Conservation (phyloP, 2,329 filamentous ascomycete species). For the Biscogniauxia mediterranea region DNA sequence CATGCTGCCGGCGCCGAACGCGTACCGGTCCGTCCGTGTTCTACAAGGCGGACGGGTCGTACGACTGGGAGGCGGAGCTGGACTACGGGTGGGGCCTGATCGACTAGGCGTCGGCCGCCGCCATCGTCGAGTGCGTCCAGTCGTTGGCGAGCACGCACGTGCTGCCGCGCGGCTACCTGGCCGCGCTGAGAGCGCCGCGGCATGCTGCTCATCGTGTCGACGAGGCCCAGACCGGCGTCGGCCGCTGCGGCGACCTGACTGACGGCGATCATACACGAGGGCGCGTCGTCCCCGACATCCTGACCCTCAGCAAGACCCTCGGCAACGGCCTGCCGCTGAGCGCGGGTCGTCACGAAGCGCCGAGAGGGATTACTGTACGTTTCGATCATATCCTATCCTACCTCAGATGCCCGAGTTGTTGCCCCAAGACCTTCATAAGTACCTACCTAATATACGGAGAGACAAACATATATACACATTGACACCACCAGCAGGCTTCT, state of each 20-base stretch:
- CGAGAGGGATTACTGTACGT: conserved; percentile 45
- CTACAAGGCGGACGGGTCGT: conserved; percentile 54
- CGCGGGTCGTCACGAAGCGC: conserved; percentile 53
- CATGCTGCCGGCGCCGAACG: conserved; percentile 57
- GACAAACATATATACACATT: too few species aligned
- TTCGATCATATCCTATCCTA: too few species aligned
- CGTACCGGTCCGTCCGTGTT: conserved; percentile 62
- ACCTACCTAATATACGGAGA: too few species aligned
- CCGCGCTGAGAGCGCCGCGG: conserved; percentile 51
- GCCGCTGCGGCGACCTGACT: conserved; percentile 53
- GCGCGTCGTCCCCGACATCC: conserved; percentile 54
- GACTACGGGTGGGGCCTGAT: conserved; percentile 61
- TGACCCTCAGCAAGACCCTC: conserved; percentile 60
- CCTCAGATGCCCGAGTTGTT: too few species aligned
- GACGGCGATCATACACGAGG: conserved; percentile 58
- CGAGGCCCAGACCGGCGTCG: conserved; percentile 60
- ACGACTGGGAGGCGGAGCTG: conserved; percentile 66
- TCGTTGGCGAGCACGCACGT: conserved; percentile 59
- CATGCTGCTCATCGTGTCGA: conserved; percentile 63
- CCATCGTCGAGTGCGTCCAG: conserved; percentile 62
- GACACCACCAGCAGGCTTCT: conserved; percentile 35
- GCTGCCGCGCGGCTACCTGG: conserved; percentile 58
- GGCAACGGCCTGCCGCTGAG: conserved; percentile 59
- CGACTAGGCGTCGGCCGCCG: conserved; percentile 59
- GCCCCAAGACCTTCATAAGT: too few species aligned